Percentiles rank a stretch among this genome's conserved stretches.
phyloP scores from a whole-genome alignment of 192 early-diverging fungal species.

The Lobosporangium transversale region DNA sequence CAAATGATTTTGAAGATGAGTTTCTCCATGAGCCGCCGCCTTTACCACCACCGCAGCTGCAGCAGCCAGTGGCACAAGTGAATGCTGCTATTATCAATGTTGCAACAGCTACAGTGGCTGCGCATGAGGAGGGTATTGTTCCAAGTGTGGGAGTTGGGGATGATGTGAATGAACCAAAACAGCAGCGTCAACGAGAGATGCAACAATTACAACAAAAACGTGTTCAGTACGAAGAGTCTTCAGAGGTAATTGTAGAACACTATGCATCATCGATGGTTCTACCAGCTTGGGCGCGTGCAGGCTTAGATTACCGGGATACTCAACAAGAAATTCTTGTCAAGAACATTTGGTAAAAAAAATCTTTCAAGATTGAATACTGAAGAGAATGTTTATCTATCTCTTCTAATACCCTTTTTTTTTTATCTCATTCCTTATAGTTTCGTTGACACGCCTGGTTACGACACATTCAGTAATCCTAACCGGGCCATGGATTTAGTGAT shows the following conservation, averaged over 20 bases:
- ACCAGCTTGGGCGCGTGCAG: constrained; percentile 36
- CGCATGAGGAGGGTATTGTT: constrained; percentile 6
- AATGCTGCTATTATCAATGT: background rate
- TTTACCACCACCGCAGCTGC: background rate
- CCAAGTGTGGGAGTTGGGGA: background rate
- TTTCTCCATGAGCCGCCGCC: constrained; percentile 10
- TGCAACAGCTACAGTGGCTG: background rate
- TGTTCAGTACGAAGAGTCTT: background rate
- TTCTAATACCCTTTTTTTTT: background rate
- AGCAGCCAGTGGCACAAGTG: background rate
- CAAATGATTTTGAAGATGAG: constrained; percentile 43
- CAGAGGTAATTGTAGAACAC: constrained; percentile 18
- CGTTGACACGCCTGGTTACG: constrained; percentile 37
- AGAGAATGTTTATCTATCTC: no score
- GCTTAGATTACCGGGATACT: constrained; percentile 23
- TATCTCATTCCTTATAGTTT: constrained; percentile 8
- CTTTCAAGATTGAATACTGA: no score
- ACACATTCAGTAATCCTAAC: constrained; percentile 22
- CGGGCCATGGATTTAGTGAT: constrained; percentile 32
- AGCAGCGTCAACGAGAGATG: no score
- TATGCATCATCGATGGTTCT: constrained; percentile 37
- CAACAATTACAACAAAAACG: no score
- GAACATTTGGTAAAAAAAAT: constrained; percentile 46
- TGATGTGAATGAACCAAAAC: background rate
- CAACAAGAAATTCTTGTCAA: constrained; percentile 43